These are phyloP conservation scores for Cladosporium sp. DNA, from an alignment of 2,329 filamentous ascomycete genomes.

Conservation along the genomic window DNA sequence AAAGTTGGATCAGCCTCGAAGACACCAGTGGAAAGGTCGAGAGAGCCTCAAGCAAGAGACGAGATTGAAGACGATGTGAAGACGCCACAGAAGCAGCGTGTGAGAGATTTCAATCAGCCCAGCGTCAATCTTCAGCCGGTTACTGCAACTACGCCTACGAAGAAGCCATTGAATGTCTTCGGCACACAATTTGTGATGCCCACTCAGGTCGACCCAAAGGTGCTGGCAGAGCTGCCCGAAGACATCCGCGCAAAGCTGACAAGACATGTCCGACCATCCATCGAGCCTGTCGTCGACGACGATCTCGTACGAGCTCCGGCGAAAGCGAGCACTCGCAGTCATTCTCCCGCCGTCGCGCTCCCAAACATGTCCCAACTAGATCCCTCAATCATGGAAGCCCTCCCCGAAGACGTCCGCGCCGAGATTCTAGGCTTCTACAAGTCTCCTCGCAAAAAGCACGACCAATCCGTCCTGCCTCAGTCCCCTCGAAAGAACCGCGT, in stretches of 20 bases:
- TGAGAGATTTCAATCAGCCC: slow-evolving; percentile 32
- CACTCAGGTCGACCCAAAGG: slow-evolving; percentile 74
- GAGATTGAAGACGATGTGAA: slow-evolving; percentile 48
- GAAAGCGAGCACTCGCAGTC: slow-evolving; percentile 22
- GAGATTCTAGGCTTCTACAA: slow-evolving; percentile 77
- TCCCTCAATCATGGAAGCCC: slow-evolving; percentile 74
- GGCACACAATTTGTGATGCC: slow-evolving; percentile 94
- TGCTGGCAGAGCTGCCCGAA: slow-evolving; percentile 77
- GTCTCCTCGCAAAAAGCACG: slow-evolving; percentile 36
- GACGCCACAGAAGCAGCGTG: slow-evolving; percentile 38
- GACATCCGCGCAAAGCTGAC: slow-evolving; percentile 79
- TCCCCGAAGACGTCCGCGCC: slow-evolving; percentile 82
- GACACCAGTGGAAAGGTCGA: slow-evolving; percentile 21
- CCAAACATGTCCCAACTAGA: slow-evolving; percentile 77
- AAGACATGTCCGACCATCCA: slow-evolving; percentile 49
- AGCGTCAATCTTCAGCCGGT: slow-evolving; percentile 39
- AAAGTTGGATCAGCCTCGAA: slow-evolving; percentile 44
- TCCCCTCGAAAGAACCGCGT: slow-evolving; percentile 60
- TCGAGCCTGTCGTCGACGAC: slow-evolving; percentile 10
- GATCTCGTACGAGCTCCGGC: slow-evolving; percentile 3
- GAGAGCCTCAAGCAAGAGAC: slow-evolving; percentile 37
- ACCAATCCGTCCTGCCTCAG: slow-evolving; percentile 39
- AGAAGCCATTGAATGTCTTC: slow-evolving; percentile 70
- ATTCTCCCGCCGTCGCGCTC: slow-evolving; percentile 42
- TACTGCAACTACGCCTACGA: slow-evolving; percentile 51